Conservation (phyloP, 2,329 filamentous ascomycete species). For the Ascochyta fabae region DNA sequence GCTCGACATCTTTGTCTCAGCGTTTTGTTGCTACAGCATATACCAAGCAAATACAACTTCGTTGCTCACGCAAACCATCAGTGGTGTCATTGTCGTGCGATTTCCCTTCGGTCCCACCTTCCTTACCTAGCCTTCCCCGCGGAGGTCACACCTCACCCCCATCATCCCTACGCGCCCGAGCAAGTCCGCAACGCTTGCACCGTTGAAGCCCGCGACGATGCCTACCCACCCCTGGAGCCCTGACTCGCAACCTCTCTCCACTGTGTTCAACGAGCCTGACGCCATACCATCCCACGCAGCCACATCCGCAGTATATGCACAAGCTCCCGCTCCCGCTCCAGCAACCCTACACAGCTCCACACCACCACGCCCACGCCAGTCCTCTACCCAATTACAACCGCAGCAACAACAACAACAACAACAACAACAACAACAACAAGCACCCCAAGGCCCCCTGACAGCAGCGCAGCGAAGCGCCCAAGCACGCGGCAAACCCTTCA, state of each 20-base stretch:
- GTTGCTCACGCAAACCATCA: neutral
- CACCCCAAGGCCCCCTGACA: slow-evolving; percentile 16
- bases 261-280: slow-evolving; percentile 18
- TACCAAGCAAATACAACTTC: slow-evolving; percentile 4
- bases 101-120: slow-evolving; percentile 25
- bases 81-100: neutral
- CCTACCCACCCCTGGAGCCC: neutral
- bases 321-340: neutral
- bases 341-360: neutral
- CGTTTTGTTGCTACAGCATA: slow-evolving; percentile 14
- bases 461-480: slow-evolving; percentile 37
- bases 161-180: neutral
- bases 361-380: neutral
- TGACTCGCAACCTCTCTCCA: slow-evolving; percentile 12
- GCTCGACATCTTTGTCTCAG: slow-evolving; percentile 10
- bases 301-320: neutral
- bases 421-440: too few relatives aligned
- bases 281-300: neutral
- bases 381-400: neutral
- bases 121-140: slow-evolving; percentile 28
- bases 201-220: slow-evolving; percentile 2
- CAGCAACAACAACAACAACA: neutral
- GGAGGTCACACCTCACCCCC: slow-evolving; percentile 19
- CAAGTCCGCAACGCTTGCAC: slow-evolving; percentile 9
- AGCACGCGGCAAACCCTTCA: slow-evolving; percentile 31